phyloP scores from a whole-genome alignment of 1,284 basidiomycete genomes.

The Athelia psychrophila region DNA sequence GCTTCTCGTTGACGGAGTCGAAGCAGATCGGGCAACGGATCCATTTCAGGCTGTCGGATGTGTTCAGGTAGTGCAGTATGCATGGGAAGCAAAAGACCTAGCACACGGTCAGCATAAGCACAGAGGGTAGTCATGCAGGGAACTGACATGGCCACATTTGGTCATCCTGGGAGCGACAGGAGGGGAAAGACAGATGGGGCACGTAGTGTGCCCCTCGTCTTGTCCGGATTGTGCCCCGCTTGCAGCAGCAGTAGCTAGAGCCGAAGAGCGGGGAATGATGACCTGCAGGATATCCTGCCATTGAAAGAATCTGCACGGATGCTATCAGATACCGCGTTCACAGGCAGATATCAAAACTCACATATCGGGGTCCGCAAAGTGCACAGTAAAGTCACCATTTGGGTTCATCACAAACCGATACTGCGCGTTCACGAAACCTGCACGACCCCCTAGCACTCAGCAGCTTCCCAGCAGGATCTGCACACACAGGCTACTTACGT shows the following conservation, averaged over 20 bases:
- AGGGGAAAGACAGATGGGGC: slow-evolving; percentile 93
- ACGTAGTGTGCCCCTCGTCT: slow-evolving; percentile 69
- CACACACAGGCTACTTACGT: slow-evolving; percentile 50
- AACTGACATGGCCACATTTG: slow-evolving; percentile 92
- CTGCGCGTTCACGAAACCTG: slow-evolving; percentile 91
- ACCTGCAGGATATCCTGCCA: slow-evolving; percentile 98
- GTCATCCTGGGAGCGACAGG: slow-evolving; percentile 96
- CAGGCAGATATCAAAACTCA: slow-evolving; percentile 35
- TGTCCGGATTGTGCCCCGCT: slow-evolving; percentile 32
- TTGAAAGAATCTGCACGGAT: slow-evolving; percentile 72
- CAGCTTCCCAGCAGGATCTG: not conserved
- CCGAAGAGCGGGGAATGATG: slow-evolving; percentile 81
- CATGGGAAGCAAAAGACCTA: slow-evolving; percentile 91
- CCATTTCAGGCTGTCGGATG: slow-evolving; percentile 80
- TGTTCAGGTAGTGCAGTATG: slow-evolving; percentile 88
- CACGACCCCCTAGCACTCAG: slow-evolving; percentile 4
- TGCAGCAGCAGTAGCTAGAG: slow-evolving; percentile 50
- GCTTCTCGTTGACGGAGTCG: slow-evolving; percentile 88
- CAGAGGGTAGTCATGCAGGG: slow-evolving; percentile 11
- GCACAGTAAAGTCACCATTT: slow-evolving; percentile 87
- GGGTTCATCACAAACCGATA: slow-evolving; percentile 95
- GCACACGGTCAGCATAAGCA: slow-evolving; percentile 7
- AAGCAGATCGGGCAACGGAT: slow-evolving; percentile 95
- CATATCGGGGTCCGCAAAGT: slow-evolving; percentile 96
- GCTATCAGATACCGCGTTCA: slow-evolving; percentile 11